Evolutionary conservation across 352 stramenopile genomes (phyloP), one percentile per base, ranked within the genome.

Genomic region (Pythium coloratum): DNA sequence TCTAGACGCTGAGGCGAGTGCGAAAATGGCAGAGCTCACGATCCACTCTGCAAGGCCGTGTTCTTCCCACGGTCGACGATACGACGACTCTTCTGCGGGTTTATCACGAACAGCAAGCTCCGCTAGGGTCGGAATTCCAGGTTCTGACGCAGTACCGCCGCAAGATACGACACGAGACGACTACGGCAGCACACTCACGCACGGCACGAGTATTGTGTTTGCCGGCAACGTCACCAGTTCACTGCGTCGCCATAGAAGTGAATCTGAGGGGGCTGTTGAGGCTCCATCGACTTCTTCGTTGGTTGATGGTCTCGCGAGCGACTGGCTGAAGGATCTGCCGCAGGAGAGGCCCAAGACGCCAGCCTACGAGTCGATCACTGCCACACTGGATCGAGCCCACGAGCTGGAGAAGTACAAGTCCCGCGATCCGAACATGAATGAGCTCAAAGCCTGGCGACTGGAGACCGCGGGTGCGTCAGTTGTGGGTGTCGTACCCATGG

Each of bases 131-230:
- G 9, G 33, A 28, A 49, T 14, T 12, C 10, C 20, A 40, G 57
- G 57, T 24, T 3, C 18, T 1, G 64, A 58, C 9, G 28, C 30
- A 12, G 6, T 34, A 7, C 18, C 51, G 0, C 34, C 51, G 9
- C 47, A 50, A 6, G 64, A 71, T 44, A 16, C n/a, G 10, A 16
- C 14, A 33, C 67, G 61, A 40, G 75, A 88, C 51, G 79, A 90
- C 58, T 80, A 83, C 0, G 82, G 83, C 20, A 96, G 87, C 55
- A 86, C 81, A 12, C 71, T 97, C n/a, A 97, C 90, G 4, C 90
- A 97, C 67, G 90, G 90, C 40, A 92, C 85, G 1, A 81, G 91
- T 55, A 90, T 96, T 34, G 87, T 95, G 2, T 94, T 97, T 72
- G 89, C 90, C 2, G 90, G 90, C 47, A 96, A 95, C 67, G 81